Base-by-base conservation (phyloP, 2,329 filamentous ascomycete genomes). In the Aspergillus aculeatinus region DNA sequence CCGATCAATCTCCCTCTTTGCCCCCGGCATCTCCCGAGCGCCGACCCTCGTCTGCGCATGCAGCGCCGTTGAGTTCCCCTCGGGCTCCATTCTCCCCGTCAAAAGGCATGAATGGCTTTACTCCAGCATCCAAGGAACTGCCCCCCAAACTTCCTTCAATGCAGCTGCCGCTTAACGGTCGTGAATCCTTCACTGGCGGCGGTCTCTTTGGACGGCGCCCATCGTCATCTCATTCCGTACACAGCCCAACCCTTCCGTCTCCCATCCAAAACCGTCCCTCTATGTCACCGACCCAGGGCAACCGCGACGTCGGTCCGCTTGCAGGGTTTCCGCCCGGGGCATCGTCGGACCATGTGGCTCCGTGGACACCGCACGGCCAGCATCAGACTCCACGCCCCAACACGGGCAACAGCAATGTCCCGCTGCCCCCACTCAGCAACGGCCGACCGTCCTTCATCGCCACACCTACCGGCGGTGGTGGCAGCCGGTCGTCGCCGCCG, bases 251-350 rank as follows among this genome's bases (percentile, higher is more conserved):
- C 25, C 66, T 72, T 35, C 68, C 71, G 14, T 79, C 78, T 7
- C 77, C 78, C 19, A 74, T 80, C 21, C 74, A 80, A 51, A 80
- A 79, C 58, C 76, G 74, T 14, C 78, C 79, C 1, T 77, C 78
- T 1, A 79, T 81, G 74, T 81, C 80, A 21, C 79, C 80, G 23
- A 79, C 82, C 58, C 68, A 83, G 73, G 74, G 82, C 58, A 74
- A 84, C 69, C 69, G 79, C 72, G 74, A 83, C 67, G 70, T 80
- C 50, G 78, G 78, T 4, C 77, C 76, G 54, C 70, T 81, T 49
- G 78, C 77, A 21, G 78, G 79, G 9, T 76, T 80, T 48, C 77
- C 76, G n/a, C 67, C 71, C 16, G 63, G 68, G 25, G 64, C 60
- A 14, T 59, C 69, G 9, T 63, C 68, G n/a, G 73, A 76, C 52